A percentile compares a stretch with the other conserved stretches of the same genome.
phyloP scores from a whole-genome alignment of 2,329 filamentous ascomycete genomes.

The Leptographium flavum region DNA sequence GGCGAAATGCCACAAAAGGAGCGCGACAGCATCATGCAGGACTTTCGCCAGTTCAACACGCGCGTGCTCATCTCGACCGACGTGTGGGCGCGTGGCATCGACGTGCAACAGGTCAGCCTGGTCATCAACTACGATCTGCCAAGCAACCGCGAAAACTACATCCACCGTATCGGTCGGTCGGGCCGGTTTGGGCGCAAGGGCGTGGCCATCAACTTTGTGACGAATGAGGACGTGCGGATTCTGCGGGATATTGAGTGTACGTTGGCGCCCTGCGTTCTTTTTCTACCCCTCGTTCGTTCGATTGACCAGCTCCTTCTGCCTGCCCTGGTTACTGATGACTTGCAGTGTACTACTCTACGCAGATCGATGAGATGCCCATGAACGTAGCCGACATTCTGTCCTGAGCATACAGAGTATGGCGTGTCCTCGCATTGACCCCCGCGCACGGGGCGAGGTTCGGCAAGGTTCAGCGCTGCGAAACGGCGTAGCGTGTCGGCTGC shows the following conservation, averaged over 20 bases:
- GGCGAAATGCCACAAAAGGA: slow-evolving; percentile 99
- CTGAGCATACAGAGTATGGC: no score
- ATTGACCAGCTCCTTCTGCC: not conserved
- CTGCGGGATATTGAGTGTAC: slow-evolving; percentile 88
- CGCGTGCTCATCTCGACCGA: slow-evolving; percentile 95
- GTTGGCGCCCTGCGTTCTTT: slow-evolving; percentile 17
- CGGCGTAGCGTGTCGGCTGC: not conserved
- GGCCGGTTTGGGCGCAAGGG: slow-evolving; percentile 95
- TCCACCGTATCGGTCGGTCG: slow-evolving; percentile 92
- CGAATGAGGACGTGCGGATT: slow-evolving; percentile 93
- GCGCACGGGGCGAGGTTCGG: not conserved
- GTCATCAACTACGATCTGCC: slow-evolving; percentile 99
- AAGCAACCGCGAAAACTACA: slow-evolving; percentile 98
- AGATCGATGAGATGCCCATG: slow-evolving; percentile 99
- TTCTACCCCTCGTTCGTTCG: not conserved
- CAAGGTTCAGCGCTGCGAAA: not conserved
- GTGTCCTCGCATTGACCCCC: no score
- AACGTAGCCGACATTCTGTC: slow-evolving; percentile 56
- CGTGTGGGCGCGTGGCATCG: slow-evolving; percentile 95
- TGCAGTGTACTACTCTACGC: slow-evolving; percentile 81
- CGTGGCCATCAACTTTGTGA: slow-evolving; percentile 99
- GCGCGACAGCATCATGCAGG: slow-evolving; percentile 97
- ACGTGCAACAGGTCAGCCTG: slow-evolving; percentile 93
- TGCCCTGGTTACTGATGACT: not conserved
- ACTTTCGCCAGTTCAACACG: slow-evolving; percentile 93